These are phyloP conservation scores for Lactarius trivialis DNA, from an alignment of 768 basidiomycete genomes.

Conservation along the genomic window DNA sequence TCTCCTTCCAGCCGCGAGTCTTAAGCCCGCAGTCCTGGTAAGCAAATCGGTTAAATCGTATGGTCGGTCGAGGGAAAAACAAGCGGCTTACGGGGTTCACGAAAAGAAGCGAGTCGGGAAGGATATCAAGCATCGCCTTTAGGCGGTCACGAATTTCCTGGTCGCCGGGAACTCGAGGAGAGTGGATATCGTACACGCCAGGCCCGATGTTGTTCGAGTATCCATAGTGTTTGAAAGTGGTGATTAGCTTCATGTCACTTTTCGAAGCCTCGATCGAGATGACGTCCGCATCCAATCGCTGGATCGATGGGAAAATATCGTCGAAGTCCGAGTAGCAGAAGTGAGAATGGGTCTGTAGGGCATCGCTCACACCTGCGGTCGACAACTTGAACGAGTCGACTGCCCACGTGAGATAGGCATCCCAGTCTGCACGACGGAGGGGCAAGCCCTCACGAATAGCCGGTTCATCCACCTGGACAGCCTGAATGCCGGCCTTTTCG, in stretches of 20 bases:
- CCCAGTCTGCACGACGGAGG: constrained; percentile 94
- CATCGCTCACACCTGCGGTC: constrained; percentile 90
- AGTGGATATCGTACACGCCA: constrained; percentile 99
- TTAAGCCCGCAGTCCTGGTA: constrained; percentile 89
- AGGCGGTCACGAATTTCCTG: constrained; percentile 95
- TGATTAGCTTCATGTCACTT: constrained; percentile 95
- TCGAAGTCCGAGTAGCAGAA: constrained; percentile 99
- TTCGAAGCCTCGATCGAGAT: constrained; percentile 99
- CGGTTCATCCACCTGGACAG: constrained; percentile 99
- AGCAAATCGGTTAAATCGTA: constrained; percentile 7
- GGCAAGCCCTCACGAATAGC: constrained; percentile 99
- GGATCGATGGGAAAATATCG: constrained; percentile 97
- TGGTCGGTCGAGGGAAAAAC: not conserved
- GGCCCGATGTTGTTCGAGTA: constrained; percentile 98
- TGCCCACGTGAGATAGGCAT: constrained; percentile 94
- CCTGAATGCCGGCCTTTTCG: constrained; percentile 91
- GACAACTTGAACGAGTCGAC: constrained; percentile 98
- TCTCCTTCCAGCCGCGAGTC: constrained; percentile 98
- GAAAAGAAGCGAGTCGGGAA: constrained; percentile 76
- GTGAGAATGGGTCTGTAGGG: constrained; percentile 97
- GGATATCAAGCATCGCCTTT: constrained; percentile 72
- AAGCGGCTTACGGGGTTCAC: constrained; percentile 68
- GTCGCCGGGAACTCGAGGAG: constrained; percentile 90
- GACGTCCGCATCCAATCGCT: constrained; percentile 95
- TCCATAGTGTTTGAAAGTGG: constrained; percentile 89